A percentile compares a stretch with the other conserved stretches of the same genome.
Evolutionary conservation across 495 filamentous ascomycete species (phyloP).

Genomic region (Trichocladium antarcticum): DNA sequence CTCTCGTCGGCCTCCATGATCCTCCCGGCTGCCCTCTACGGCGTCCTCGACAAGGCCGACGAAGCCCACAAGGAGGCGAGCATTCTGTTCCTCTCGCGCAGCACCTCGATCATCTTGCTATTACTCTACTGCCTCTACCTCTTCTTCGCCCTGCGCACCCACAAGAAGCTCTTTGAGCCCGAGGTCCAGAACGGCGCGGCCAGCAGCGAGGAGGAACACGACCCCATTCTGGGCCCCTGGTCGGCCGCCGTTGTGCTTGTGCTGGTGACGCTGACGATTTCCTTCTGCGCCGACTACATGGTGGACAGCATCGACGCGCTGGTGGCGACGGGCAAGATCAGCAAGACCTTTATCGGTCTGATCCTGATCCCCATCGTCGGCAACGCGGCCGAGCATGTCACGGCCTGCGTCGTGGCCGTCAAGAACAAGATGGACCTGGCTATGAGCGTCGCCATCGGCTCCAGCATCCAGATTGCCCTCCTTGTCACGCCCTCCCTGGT

Average conservation of each 20-base stretch:
- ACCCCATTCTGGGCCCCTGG: conserved; percentile 52
- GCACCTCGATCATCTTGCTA: conserved; percentile 81
- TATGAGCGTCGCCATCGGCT: conserved; percentile 87
- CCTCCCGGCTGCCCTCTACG: conserved; percentile 66
- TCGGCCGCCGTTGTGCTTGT: conserved; percentile 65
- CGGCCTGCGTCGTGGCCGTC: conserved; percentile 79
- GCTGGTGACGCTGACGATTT: conserved; percentile 68
- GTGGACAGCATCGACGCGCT: conserved; percentile 88
- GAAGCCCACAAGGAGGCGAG: conserved; percentile 42
- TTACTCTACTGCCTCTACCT: conserved; percentile 85
- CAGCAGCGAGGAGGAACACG: conserved; percentile 37
- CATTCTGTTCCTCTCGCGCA: conserved; percentile 76
- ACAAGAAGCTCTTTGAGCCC: conserved; percentile 69
- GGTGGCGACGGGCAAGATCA: conserved; percentile 72
- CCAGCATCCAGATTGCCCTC: conserved; percentile 87
- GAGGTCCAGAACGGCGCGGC: conserved; percentile 33
- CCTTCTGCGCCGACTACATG: conserved; percentile 85
- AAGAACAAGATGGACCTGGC: conserved; percentile 98
- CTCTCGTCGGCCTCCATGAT: conserved; percentile 85
- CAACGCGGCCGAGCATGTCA: conserved; percentile 95
- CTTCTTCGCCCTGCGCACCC: conserved; percentile 77
- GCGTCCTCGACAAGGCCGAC: conserved; percentile 31
- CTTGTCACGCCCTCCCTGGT: conserved; percentile 87
- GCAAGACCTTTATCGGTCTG: conserved; percentile 92
- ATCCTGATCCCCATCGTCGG: conserved; percentile 94